These are phyloP conservation scores for Rhizopogon vesiculosus DNA, from an alignment of 768 basidiomycete genomes.

Conservation along the genomic window DNA sequence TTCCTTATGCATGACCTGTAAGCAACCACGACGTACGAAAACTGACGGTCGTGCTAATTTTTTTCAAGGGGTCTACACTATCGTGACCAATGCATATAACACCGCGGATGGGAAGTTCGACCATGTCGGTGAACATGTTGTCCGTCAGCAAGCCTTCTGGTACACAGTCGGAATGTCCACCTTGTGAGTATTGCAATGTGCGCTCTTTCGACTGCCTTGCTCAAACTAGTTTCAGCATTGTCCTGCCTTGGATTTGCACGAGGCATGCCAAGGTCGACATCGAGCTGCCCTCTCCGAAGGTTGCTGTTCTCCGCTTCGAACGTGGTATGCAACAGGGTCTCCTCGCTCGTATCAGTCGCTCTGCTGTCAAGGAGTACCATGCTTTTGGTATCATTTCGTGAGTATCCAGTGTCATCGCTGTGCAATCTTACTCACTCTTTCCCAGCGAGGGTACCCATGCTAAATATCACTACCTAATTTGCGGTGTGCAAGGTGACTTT, in stretches of 20 bases:
- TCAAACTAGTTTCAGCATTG: slow-evolving; percentile 40
- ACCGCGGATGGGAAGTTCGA: slow-evolving; percentile 52
- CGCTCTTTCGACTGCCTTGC: slow-evolving; percentile 1
- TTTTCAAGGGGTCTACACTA: slow-evolving; percentile 58
- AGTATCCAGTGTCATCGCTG: slow-evolving; percentile 14
- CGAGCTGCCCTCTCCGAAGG: slow-evolving; percentile 81
- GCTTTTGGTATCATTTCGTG: slow-evolving; percentile 78
- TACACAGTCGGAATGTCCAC: slow-evolving; percentile 68
- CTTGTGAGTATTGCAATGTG: slow-evolving; percentile 43
- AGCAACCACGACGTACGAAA: slow-evolving; percentile 2
- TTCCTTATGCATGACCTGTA: slow-evolving; percentile 47
- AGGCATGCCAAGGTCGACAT: slow-evolving; percentile 70
- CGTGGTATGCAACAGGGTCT: slow-evolving; percentile 85
- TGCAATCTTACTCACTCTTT: slow-evolving; percentile 6
- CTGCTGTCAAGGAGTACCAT: slow-evolving; percentile 76
- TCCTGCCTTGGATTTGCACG: slow-evolving; percentile 72
- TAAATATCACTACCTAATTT: slow-evolving; percentile 77
- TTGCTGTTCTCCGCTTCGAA: slow-evolving; percentile 72
- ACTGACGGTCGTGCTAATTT: neutral
- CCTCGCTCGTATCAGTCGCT: slow-evolving; percentile 67
- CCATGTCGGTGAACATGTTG: slow-evolving; percentile 45
- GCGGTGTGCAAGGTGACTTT: slow-evolving; percentile 81
- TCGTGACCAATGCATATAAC: slow-evolving; percentile 63
- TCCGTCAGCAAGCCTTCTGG: slow-evolving; percentile 76
- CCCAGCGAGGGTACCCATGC: slow-evolving; percentile 66